Conservation (phyloP, 2,329 filamentous ascomycete genomes). For the Xylariaceae sp. region DNA sequence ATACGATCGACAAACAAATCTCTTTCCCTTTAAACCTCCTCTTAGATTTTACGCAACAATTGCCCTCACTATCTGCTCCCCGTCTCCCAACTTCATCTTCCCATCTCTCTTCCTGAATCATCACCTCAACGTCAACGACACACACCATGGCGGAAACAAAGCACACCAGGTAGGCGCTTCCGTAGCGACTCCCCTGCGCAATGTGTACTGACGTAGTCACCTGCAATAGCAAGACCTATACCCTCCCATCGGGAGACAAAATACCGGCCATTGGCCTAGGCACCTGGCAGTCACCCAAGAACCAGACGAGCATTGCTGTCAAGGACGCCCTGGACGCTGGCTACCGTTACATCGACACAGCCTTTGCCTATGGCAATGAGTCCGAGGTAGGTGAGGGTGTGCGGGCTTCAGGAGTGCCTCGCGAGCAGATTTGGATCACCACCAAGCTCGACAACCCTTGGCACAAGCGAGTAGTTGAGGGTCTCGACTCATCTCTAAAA, state of each 20-base stretch:
- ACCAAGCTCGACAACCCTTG: constrained; percentile 85
- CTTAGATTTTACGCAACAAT: background rate
- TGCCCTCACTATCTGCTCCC: background rate
- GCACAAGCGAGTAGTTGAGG: constrained; percentile 73
- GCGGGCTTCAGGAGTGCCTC: constrained; percentile 67
- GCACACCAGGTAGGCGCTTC: constrained; percentile 34
- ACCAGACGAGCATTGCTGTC: constrained; percentile 75
- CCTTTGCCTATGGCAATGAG: constrained; percentile 80
- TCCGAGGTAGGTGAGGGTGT: constrained; percentile 71
- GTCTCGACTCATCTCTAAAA: constrained; percentile 64
- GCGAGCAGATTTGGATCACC: constrained; percentile 73
- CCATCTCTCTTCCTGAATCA: background rate
- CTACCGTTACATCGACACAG: constrained; percentile 80
- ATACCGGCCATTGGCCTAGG: constrained; percentile 80
- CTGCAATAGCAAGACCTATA: constrained; percentile 61
- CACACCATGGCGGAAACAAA: constrained; percentile 39
- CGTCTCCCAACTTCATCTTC: background rate
- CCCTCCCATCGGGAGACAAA: constrained; percentile 77
- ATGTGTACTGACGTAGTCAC: background rate
- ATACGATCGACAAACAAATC: background rate
- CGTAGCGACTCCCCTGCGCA: background rate
- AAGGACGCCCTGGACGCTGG: constrained; percentile 70
- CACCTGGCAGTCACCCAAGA: constrained; percentile 77
- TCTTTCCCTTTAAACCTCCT: background rate
- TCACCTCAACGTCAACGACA: constrained; percentile 14